Evolutionary conservation across 352 stramenopile genomes (phyloP).

Genomic region (Pythium brassicae): DNA sequence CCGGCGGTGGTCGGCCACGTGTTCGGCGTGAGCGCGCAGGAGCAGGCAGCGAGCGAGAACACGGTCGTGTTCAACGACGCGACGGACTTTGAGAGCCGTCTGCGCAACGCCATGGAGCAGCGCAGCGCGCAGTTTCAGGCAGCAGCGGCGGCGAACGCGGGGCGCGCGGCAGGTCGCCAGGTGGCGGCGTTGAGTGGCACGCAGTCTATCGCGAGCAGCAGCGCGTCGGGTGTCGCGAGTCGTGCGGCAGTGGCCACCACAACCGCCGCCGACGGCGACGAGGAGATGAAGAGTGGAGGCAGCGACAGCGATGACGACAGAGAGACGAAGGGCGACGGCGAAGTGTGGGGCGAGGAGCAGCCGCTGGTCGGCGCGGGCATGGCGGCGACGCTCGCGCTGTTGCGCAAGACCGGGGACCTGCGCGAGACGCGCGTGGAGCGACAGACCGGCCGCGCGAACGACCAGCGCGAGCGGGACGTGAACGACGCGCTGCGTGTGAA

Average conservation of each 20-base stretch:
- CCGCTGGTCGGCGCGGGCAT: conserved; percentile 85
- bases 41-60: conserved; percentile 34
- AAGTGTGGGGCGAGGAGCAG: conserved; percentile 80
- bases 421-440: conserved; percentile 84
- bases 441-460: conserved; percentile 92
- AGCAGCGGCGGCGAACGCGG: not conserved
- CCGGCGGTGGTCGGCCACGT: conserved; percentile 20
- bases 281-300: conserved; percentile 50
- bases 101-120: conserved; percentile 77
- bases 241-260: no score
- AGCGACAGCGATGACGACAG: no score
- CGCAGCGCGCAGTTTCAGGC: conserved; percentile 50
- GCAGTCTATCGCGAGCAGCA: not conserved
- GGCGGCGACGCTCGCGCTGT: conserved; percentile 88
- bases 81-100: conserved; percentile 75
- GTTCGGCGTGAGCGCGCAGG: conserved; percentile 39
- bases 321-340: conserved; percentile 36
- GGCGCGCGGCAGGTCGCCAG: no score
- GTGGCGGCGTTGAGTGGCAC: not conserved
- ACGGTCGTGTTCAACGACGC: conserved; percentile 81
- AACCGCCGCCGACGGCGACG: no score
- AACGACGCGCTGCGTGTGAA: conserved; percentile 83
- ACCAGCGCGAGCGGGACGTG: conserved; percentile 91
- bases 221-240: not conserved
- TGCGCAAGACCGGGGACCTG: conserved; percentile 93